Conservation (phyloP, 2,329 filamentous ascomycete species). For the Parascedosporium putredinis region DNA sequence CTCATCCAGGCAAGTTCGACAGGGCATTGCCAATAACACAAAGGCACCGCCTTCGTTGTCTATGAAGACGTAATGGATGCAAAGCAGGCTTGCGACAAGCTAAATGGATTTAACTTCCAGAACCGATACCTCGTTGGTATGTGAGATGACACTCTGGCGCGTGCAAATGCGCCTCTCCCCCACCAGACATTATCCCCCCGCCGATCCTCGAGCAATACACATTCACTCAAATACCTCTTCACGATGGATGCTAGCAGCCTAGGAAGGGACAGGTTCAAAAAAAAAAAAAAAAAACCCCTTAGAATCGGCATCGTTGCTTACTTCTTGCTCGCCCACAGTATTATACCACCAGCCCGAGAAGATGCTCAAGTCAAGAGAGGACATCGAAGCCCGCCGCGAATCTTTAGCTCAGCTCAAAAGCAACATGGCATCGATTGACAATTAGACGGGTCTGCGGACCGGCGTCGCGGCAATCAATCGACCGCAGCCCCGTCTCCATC, state of each 20-base stretch:
- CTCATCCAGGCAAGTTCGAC: constrained; percentile 75
- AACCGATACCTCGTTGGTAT: constrained; percentile 95
- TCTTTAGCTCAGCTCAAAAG: constrained; percentile 97
- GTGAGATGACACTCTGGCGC: constrained; percentile 26
- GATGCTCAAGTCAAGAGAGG: constrained; percentile 76
- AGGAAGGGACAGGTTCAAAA: no score
- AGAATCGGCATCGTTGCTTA: not conserved
- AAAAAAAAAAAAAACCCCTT: no score
- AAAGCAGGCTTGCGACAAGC: constrained; percentile 96
- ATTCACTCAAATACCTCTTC: no score
- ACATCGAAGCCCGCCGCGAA: constrained; percentile 86
- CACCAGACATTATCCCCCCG: not conserved
- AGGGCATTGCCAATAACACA: constrained; percentile 93
- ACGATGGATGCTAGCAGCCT: no score
- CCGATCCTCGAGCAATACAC: not conserved
- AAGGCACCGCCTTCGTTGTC: constrained; percentile 97
- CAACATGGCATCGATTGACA: constrained; percentile 98
- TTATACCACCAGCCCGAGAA: constrained; percentile 57
- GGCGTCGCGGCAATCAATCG: constrained; percentile 17
- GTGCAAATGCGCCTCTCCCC: not conserved
- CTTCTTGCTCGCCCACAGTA: constrained; percentile 29
- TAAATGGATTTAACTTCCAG: constrained; percentile 99
- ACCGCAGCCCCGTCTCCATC: constrained; percentile 53
- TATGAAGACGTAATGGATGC: constrained; percentile 99
- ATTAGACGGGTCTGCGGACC: constrained; percentile 58